phyloP scores from a whole-genome alignment of 192 early-diverging fungal species.

The Rhizophagus prolifer region DNA sequence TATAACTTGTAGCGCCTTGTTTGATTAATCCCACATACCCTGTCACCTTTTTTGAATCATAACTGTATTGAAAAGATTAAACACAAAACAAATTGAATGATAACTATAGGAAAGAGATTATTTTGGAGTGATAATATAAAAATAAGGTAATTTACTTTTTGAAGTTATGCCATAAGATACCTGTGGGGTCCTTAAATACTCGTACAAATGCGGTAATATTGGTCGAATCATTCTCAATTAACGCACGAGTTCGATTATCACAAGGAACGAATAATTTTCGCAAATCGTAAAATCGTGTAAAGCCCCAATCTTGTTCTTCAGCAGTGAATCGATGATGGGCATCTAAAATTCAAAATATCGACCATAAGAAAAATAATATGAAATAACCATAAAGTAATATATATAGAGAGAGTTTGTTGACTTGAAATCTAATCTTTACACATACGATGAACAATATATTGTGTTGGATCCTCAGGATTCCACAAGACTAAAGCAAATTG shows the following conservation, averaged over 20 bases:
- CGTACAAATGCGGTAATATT: slow-evolving; percentile 74
- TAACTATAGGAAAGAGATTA: slow-evolving; percentile 1
- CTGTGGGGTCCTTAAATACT: slow-evolving; percentile 82
- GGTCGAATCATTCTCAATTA: slow-evolving; percentile 67
- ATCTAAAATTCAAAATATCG: slow-evolving; percentile 32
- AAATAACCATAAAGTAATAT: not conserved
- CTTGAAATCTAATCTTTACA: slow-evolving; percentile 16
- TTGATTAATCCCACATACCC: slow-evolving; percentile 95
- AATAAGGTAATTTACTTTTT: slow-evolving; percentile 55
- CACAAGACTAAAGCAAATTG: slow-evolving; percentile 78
- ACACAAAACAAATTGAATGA: slow-evolving; percentile 18
- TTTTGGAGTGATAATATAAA: slow-evolving; percentile 22
- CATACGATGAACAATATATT: slow-evolving; percentile 52
- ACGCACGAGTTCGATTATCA: slow-evolving; percentile 48
- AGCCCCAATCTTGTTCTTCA: slow-evolving; percentile 94
- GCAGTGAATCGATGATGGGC: slow-evolving; percentile 82
- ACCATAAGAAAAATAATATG: too few relatives aligned
- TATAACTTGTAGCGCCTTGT: slow-evolving; percentile 98
- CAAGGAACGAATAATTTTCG: slow-evolving; percentile 41
- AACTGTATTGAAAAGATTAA: slow-evolving; percentile 48
- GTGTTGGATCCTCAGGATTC: slow-evolving; percentile 66
- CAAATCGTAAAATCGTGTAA: slow-evolving; percentile 73
- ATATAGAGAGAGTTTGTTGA: not conserved
- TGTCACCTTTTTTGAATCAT: slow-evolving; percentile 87
- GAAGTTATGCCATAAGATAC: slow-evolving; percentile 95